Conservation (phyloP, 306 rosid genomes). For the Macrotyloma uniflorum region DNA sequence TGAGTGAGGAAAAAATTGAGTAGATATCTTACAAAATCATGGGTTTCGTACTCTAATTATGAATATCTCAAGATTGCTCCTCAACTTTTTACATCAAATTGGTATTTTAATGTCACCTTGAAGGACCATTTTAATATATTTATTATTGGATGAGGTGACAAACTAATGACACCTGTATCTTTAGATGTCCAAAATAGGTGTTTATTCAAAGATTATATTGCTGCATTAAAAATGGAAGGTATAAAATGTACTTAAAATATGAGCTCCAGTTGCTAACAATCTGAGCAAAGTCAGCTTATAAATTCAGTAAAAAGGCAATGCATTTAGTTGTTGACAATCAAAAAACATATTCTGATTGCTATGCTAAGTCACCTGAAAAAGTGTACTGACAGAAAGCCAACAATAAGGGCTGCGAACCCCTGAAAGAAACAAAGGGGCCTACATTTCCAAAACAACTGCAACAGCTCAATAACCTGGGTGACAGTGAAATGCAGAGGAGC, state of each 20-base stretch:
- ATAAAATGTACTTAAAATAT: neutral
- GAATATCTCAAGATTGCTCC: neutral
- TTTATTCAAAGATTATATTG: neutral
- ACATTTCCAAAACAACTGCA: constrained; percentile 54
- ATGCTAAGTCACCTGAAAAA: constrained; percentile 69
- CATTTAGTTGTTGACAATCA: constrained; percentile 24
- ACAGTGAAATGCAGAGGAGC: constrained; percentile 58
- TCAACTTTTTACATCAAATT: neutral
- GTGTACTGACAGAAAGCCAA: constrained; percentile 65
- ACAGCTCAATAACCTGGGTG: constrained; percentile 40
- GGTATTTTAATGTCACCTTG: no score
- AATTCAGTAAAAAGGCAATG: neutral
- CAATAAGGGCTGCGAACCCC: constrained; percentile 50
- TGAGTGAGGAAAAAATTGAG: neutral
- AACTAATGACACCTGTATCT: neutral
- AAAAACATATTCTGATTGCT: constrained; percentile 27
- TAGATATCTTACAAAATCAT: neutral
- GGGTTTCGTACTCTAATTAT: neutral
- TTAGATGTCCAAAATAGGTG: neutral
- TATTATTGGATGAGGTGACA: neutral
- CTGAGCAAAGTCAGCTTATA: neutral
- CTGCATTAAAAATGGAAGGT: neutral
- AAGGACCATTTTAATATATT: neutral
- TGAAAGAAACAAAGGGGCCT: constrained; percentile 54
- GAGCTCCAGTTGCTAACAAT: neutral